Conservation (phyloP, 305 asterid genomes). For the Fraxinus paxiana region DNA sequence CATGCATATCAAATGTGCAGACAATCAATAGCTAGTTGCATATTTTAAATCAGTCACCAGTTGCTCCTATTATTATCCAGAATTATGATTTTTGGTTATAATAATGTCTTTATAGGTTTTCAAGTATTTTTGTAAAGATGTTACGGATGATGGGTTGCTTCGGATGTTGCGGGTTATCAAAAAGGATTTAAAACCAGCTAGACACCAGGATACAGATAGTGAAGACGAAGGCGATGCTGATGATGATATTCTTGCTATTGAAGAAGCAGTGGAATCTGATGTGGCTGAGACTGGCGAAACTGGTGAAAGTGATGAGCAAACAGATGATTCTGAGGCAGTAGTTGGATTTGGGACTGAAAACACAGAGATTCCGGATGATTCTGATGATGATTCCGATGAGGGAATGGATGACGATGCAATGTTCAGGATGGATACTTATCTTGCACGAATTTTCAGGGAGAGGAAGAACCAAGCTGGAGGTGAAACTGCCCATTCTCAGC, state of each 20-base stretch:
- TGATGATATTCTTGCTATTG: conserved; percentile 75
- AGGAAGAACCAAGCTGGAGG: conserved; percentile 79
- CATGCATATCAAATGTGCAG: not conserved
- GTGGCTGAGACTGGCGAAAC: conserved; percentile 83
- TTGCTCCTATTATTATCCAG: conserved; percentile 1
- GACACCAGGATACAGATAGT: conserved; percentile 59
- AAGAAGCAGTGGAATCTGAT: conserved; percentile 81
- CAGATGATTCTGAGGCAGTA: conserved; percentile 73
- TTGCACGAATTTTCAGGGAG: conserved; percentile 64
- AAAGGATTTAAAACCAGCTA: conserved; percentile 84
- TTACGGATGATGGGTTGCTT: conserved; percentile 76
- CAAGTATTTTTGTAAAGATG: conserved; percentile 60
- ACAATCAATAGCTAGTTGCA: not conserved
- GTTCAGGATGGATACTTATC: conserved; percentile 78
- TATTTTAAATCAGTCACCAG: not conserved
- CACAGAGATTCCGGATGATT: conserved; percentile 56
- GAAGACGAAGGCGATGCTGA: conserved; percentile 61
- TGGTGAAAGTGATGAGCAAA: conserved; percentile 68
- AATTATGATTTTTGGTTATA: not conserved
- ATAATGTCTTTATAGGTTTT: conserved; percentile 54
- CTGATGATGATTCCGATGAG: conserved; percentile 84
- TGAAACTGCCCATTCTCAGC: conserved; percentile 97
- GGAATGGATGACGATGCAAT: conserved; percentile 95
- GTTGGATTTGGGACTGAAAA: conserved; percentile 38
- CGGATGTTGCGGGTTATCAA: conserved; percentile 84